Evolutionary conservation across 192 early-diverging fungal genomes (phyloP), one percentile per base, ranked within the genome.

Genomic region (Backusella macrospora): DNA sequence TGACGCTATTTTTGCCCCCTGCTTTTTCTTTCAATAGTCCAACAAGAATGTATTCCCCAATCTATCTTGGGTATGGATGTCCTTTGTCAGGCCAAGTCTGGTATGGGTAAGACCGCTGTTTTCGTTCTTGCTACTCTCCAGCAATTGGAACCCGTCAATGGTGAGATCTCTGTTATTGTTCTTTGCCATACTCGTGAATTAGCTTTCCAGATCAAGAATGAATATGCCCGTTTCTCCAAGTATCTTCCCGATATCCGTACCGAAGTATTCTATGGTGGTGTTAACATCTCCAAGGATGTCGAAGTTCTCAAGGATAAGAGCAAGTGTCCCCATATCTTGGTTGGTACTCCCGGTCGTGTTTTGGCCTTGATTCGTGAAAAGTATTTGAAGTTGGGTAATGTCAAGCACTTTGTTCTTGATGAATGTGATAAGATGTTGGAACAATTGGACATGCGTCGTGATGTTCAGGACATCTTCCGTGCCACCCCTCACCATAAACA

Each of bases 361-460:
- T 81, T 92, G 29, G 95, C 90, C 12, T 83, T 99, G 63, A 87
- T 97, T 70, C 87, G 91, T 66, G 94, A 95, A n/a, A 93, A 93
- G 82, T 73, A 80, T n/a, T 85, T 99, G 55, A 92, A 90, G 62
- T 81, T 96, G 49, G 84, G 83, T 62, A 92, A 87, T 72, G 88
- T 99, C 76, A 98, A 94, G 92, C 93, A 96, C 90, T 99, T 99
- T 89, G 95, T 99, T 34, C 86, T 99, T 49, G 97, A 99, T 79
- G 97, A 99, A 86, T 99, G 97, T 82, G 97, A 99, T 86, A 97
- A 97, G 86, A 93, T 99, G 85, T 81, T 99, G 38, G 96, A 98
- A 39, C 84, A 91, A 55, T 83, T 98, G 65, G 95, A 98, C 76
- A 99, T 99, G 97, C 93, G 97, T 72, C 88, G 92, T 65, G 95